These are phyloP conservation scores for Crassisporium funariophilum DNA, from an alignment of 768 basidiomycete species.

Conservation along the genomic window DNA sequence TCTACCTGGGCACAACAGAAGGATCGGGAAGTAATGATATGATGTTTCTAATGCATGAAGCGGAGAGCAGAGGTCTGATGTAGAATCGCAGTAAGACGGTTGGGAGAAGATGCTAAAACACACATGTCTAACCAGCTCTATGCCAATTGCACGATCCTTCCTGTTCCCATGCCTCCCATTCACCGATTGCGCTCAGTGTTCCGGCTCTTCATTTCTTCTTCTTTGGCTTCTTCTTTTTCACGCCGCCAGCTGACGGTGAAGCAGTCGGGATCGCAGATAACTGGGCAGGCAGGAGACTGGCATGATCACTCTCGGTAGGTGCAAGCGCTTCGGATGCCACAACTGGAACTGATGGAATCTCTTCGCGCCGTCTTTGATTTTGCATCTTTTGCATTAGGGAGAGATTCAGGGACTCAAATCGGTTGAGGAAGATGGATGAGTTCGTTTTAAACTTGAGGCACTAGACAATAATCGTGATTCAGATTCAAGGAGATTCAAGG, in stretches of 20 bases:
- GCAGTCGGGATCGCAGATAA: conserved; percentile 35
- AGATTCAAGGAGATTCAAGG: background rate
- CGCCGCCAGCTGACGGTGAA: conserved; percentile 52
- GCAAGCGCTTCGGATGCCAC: conserved; percentile 16
- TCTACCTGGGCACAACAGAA: too few relatives aligned
- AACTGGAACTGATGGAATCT: conserved; percentile 31
- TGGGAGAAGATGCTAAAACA: background rate
- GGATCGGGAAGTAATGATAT: too few relatives aligned
- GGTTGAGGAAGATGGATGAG: conserved; percentile 93
- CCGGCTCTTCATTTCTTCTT: conserved; percentile 65
- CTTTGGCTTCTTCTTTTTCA: conserved; percentile 84
- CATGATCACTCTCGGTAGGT: conserved; percentile 23
- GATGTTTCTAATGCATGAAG: too few relatives aligned
- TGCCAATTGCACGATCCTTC: background rate
- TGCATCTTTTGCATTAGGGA: conserved; percentile 87
- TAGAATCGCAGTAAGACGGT: background rate
- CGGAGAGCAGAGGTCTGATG: background rate
- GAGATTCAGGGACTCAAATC: conserved; percentile 90
- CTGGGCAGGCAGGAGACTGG: conserved; percentile 29
- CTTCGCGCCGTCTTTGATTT: conserved; percentile 47
- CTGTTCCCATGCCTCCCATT: background rate
- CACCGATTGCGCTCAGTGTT: background rate
- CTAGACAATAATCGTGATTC: conserved; percentile 40
- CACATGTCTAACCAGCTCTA: background rate
- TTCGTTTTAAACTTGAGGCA: conserved; percentile 96